Evolutionary conservation across 2,329 filamentous ascomycete genomes (phyloP).

Genomic region (Mycosphaerella sp.): DNA sequence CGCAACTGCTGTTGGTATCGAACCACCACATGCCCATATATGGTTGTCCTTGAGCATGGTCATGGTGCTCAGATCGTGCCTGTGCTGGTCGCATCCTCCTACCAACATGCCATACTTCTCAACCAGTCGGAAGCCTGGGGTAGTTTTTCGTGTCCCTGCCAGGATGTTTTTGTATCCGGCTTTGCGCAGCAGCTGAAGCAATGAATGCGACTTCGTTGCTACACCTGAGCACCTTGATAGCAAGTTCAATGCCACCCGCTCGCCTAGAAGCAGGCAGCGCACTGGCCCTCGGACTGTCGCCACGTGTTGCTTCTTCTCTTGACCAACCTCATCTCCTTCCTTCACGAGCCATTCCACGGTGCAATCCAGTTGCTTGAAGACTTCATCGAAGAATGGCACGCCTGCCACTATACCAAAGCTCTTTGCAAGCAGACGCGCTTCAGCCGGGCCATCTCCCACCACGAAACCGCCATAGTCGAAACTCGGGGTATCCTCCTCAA

Average conservation of each 20-base stretch:
- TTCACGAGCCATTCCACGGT: constrained; percentile 77
- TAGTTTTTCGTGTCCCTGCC: constrained; percentile 96
- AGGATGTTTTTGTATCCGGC: constrained; percentile 74
- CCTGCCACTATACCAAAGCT: constrained; percentile 76
- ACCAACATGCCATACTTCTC: constrained; percentile 98
- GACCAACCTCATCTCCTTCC: constrained; percentile 66
- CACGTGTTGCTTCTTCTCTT: constrained; percentile 55
- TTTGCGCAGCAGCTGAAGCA: constrained; percentile 48
- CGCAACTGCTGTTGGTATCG: constrained; percentile 76
- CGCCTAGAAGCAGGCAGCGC: constrained; percentile 77
- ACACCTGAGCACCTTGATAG: constrained; percentile 88
- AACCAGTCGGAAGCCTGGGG: constrained; percentile 86
- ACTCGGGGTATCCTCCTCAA: constrained; percentile 91
- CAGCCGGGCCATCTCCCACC: constrained; percentile 61
- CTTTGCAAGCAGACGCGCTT: constrained; percentile 52
- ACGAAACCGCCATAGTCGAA: constrained; percentile 98
- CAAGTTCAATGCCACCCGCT: constrained; percentile 86
- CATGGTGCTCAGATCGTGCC: constrained; percentile 84
- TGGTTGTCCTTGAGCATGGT: constrained; percentile 99
- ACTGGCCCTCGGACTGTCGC: constrained; percentile 84
- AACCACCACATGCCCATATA: constrained; percentile 77
- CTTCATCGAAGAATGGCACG: constrained; percentile 90
- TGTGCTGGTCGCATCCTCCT: constrained; percentile 84
- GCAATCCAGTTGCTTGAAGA: constrained; percentile 85
- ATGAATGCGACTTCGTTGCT: constrained; percentile 55